phyloP scores from a whole-genome alignment of 2,329 filamentous ascomycete species.

The Aspergillus ochraceus region DNA sequence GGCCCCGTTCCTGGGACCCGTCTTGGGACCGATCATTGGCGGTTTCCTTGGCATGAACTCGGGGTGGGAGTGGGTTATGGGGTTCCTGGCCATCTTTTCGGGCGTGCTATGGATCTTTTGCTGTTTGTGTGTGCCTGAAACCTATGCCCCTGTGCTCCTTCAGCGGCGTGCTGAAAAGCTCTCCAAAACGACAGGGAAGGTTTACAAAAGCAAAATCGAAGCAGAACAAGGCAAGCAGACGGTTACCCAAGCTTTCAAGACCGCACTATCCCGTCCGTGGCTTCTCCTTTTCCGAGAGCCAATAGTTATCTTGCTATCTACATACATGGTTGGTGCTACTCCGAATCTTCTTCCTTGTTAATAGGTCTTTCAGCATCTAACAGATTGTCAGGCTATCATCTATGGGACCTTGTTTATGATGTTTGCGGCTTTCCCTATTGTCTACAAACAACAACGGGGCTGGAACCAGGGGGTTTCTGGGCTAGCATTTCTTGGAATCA shows the following conservation, averaged over 20 bases:
- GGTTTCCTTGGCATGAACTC: slow-evolving; percentile 62
- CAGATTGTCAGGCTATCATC: slow-evolving; percentile 34
- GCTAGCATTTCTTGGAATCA: slow-evolving; percentile 47
- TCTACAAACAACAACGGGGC: slow-evolving; percentile 43
- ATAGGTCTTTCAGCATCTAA: neutral
- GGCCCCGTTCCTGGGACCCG: slow-evolving; percentile 65
- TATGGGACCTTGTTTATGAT: slow-evolving; percentile 52
- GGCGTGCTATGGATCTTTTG: slow-evolving; percentile 51
- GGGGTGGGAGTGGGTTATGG: slow-evolving; percentile 68
- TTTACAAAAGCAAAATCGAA: slow-evolving; percentile 35
- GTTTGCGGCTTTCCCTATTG: slow-evolving; percentile 50
- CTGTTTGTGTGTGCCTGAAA: slow-evolving; percentile 23
- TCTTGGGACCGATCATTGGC: slow-evolving; percentile 61
- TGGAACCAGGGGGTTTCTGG: slow-evolving; percentile 45
- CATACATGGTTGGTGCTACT: slow-evolving; percentile 34
- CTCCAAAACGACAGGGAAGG: slow-evolving; percentile 48
- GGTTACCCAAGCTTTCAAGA: slow-evolving; percentile 35
- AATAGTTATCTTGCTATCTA: slow-evolving; percentile 46
- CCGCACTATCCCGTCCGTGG: slow-evolving; percentile 47
- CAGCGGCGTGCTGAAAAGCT: slow-evolving; percentile 46
- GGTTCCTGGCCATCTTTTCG: slow-evolving; percentile 61
- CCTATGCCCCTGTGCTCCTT: slow-evolving; percentile 50
- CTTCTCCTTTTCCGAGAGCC: slow-evolving; percentile 47
- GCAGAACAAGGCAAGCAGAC: slow-evolving; percentile 9
- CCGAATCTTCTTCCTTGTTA: too few species aligned